Base-by-base conservation (phyloP, 2,329 filamentous ascomycete species). In the Zelopaecilomyces penicillatus region DNA sequence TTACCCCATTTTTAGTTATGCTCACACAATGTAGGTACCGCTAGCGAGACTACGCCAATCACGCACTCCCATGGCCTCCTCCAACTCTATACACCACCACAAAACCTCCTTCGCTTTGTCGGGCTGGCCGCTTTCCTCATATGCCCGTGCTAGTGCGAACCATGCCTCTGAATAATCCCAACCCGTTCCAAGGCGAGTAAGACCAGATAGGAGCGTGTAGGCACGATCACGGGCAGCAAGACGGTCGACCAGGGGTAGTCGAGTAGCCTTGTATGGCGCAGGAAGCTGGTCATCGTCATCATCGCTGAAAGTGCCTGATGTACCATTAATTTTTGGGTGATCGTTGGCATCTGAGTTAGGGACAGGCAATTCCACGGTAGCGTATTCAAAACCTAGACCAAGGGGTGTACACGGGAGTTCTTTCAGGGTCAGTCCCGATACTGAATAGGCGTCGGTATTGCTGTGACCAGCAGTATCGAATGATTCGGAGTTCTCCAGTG, bases 81-180 rank as follows among this genome's bases (percentile, higher is more conserved):
- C 93, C 30, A 98, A 72, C 65, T 96, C 89, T 9, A 98, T 86
- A 56, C 90, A 95, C 89, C 91, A 97, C 93, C 93, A 97, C 5
- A 97, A 74, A 38, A 90, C 88, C 54, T 93, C 85, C 67, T 90
- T 94, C 10, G 93, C 85, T 69, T 91, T 95, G 33, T 93, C 86
- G 2, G 80, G 65, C 67, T 95, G 87, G 0, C 85, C 86, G 46
- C 87, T 86, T 59, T 89, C 80, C 64, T 98, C 93, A 58, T 96
- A 87, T 7, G 87, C 89, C 50, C 88, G 75, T 1, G 89, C 87
- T 31, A 98, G 75, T 4, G 85, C 79, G 58, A 88, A 91, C 93
- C 93, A 98, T 5, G 91, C 93, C 60, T 97, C 93, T 0, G 87
- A 82, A 61, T 84, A 79, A 64, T 96, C 91, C 93, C 93, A 98